Conservation (phyloP, 2,329 filamentous ascomycete species). For the Apiospora koreana region DNA sequence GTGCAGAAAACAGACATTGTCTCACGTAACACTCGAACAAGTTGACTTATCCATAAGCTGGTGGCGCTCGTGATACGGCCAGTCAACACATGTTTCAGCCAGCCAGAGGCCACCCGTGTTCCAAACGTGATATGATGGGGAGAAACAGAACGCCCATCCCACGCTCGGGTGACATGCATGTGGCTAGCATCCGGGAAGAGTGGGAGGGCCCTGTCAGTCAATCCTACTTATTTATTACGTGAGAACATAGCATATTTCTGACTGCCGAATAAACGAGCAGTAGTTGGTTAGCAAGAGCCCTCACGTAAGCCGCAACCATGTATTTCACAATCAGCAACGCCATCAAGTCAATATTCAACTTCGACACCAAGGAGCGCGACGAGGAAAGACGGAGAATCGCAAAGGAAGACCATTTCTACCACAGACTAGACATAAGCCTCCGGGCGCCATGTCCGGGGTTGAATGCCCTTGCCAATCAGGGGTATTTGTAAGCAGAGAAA, state of each 20-base stretch:
- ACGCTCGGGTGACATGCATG: not conserved
- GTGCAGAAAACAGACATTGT: not conserved
- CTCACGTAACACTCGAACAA: not conserved
- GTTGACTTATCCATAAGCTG: not conserved
- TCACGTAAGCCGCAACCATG: slow-evolving; percentile 15
- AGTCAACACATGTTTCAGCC: not conserved
- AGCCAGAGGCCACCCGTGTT: not conserved
- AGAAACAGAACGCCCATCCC: not conserved
- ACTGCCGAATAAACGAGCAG: not conserved
- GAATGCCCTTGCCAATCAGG: slow-evolving; percentile 33
- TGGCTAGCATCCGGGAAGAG: not conserved
- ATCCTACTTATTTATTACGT: not conserved
- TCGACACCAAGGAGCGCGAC: slow-evolving; percentile 15
- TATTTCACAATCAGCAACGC: slow-evolving; percentile 18
- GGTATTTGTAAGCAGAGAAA: slow-evolving; percentile 28
- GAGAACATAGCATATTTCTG: not conserved
- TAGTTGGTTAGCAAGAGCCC: not conserved
- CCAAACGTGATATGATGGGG: not conserved
- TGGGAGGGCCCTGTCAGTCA: not conserved
- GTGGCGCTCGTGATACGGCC: not conserved
- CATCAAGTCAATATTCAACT: slow-evolving; percentile 20
- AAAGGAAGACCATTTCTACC: slow-evolving; percentile 20
- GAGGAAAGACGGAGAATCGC: slow-evolving; percentile 12
- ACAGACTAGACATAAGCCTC: slow-evolving; percentile 18
- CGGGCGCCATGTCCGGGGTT: slow-evolving; percentile 31